Evolutionary conservation across 768 basidiomycete species (phyloP).

Genomic region (Zangia roseola): DNA sequence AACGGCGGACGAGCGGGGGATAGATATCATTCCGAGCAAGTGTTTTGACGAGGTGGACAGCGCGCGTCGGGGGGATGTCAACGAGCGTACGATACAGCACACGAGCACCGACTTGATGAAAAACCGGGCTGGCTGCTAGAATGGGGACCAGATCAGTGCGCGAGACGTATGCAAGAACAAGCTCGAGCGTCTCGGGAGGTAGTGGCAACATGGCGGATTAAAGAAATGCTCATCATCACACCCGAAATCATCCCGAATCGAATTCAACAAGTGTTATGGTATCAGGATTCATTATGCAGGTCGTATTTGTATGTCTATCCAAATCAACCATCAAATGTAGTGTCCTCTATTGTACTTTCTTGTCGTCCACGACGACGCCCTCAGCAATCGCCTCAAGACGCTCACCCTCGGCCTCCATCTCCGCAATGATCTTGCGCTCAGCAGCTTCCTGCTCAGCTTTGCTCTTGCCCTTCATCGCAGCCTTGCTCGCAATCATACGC

Average conservation of each 20-base stretch:
- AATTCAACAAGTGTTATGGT: too few species aligned
- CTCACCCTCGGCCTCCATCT: slow-evolving; percentile 73
- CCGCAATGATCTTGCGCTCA: slow-evolving; percentile 61
- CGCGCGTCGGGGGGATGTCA: slow-evolving; percentile 29
- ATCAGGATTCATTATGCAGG: slow-evolving; percentile 9
- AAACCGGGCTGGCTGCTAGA: slow-evolving; percentile 22
- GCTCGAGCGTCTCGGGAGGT: slow-evolving; percentile 39
- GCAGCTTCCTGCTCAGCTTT: slow-evolving; percentile 52
- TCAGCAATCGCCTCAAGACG: slow-evolving; percentile 61
- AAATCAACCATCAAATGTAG: background rate
- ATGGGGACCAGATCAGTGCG: slow-evolving; percentile 26
- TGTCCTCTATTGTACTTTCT: slow-evolving; percentile 29
- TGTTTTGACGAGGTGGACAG: slow-evolving; percentile 39
- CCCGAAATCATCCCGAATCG: too few species aligned
- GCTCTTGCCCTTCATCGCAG: slow-evolving; percentile 49
- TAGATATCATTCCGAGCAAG: slow-evolving; percentile 40
- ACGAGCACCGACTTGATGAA: slow-evolving; percentile 32
- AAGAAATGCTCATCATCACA: too few species aligned
- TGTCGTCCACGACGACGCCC: slow-evolving; percentile 22
- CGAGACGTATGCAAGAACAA: slow-evolving; percentile 27
- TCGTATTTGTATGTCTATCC: slow-evolving; percentile 10
- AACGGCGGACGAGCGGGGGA: slow-evolving; percentile 40
- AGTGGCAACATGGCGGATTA: slow-evolving; percentile 8
- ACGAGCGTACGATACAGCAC: slow-evolving; percentile 39
- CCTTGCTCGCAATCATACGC: slow-evolving; percentile 62